These are phyloP conservation scores for Solanum bulbocastanum DNA, from an alignment of 257 asterid species.

Conservation along the genomic window DNA sequence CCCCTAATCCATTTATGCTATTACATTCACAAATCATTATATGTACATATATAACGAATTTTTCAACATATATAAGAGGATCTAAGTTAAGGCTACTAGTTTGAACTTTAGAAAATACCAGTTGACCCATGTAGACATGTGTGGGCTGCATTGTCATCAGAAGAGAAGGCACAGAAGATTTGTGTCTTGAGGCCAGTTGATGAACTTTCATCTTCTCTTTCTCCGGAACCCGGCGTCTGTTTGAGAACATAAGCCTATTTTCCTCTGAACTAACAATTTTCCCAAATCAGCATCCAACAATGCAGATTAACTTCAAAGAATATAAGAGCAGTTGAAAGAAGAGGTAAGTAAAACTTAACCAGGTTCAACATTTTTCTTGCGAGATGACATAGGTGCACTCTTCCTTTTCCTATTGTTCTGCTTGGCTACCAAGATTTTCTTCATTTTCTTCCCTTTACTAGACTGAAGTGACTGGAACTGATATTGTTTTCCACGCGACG, in stretches of 20 bases:
- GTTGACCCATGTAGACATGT: background rate
- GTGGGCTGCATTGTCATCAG: slow-evolving; percentile 2
- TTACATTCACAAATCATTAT: background rate
- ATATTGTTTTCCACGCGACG: background rate
- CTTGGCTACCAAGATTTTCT: background rate
- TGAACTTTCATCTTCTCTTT: background rate
- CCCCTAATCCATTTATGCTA: background rate
- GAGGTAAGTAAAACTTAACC: background rate
- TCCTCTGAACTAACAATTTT: background rate
- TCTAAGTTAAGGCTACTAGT: background rate
- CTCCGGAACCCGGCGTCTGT: background rate
- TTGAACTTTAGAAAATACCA: background rate
- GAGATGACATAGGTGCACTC: background rate
- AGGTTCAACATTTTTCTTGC: background rate
- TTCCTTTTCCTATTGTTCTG: background rate
- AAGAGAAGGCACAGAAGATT: background rate
- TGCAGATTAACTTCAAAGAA: background rate
- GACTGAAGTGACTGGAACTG: background rate
- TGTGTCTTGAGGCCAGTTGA: background rate
- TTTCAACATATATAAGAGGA: background rate
- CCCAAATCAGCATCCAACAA: background rate
- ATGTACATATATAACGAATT: background rate
- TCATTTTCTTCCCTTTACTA: background rate
- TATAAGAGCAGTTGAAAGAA: background rate
- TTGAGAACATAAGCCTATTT: background rate